Evolutionary conservation across 352 stramenopile genomes (phyloP), one percentile per base, ranked within the genome.

Genomic region (Phytophthora hibernalis): DNA sequence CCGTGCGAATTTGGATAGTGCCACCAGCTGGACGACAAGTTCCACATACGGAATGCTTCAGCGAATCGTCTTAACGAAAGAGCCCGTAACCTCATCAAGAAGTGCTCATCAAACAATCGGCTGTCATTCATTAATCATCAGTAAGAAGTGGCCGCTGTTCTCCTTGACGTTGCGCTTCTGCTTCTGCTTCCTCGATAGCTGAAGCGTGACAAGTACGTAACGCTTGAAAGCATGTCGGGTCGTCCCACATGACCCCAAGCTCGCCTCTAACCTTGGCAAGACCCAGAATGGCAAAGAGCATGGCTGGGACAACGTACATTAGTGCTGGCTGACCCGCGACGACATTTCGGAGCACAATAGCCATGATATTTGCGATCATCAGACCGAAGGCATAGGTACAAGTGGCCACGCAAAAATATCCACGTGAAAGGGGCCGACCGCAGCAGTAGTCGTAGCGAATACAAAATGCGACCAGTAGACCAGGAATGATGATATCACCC

Each of bases 271-370:
- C 61, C 18, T 78, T 75, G 1, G 83, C 83, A 13, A 94, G 53
- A 20, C 77, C 67, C 0, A 80, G 16, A 26, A 98, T 83, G 7
- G 84, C 74, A 3, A 80, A 59, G 8, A 98, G 69, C 68, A 92
- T 97, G 30, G 83, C 79, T 15, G 93, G 93, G 1, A 99, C 96
- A 22, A 99, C 82, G 76, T 99, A 99, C 77, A 99, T 90, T 9
- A 99, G 79, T 22, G 96, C 96, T 9, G 95, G 96, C 64, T 99
- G 96, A 9, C 96, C 95, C 5, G 75, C 68, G 10, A 92, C 72
- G 51, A 98, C 85, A 40, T 87, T 53, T 68, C 96, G 96, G 1
- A 98, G 58, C 45, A 96, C 89, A 30, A 98, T 92, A 0, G 96
- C 93, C 81, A 90, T 90, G 9, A 87, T 60, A 78, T 98, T 98